Evolutionary conservation across 2,329 filamentous ascomycete species (phyloP).

Genomic region (Ceratocystis colombiana): DNA sequence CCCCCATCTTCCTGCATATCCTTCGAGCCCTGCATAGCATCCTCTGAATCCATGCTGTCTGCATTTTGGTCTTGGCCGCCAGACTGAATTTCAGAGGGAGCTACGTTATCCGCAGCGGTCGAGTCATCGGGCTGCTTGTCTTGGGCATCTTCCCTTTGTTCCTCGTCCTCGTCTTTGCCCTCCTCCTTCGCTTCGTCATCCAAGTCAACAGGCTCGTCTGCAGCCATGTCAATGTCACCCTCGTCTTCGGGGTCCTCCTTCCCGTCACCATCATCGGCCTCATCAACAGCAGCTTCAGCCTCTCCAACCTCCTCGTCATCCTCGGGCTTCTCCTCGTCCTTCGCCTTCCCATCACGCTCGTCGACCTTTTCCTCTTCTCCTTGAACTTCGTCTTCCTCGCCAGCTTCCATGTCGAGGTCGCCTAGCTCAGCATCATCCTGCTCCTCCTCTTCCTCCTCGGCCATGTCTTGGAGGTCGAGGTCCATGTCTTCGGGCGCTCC

Average conservation of each 20-base stretch:
- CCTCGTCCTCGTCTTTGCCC: slow-evolving; percentile 34
- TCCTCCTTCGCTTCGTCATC: slow-evolving; percentile 31
- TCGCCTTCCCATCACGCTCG: slow-evolving; percentile 47
- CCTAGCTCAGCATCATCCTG: slow-evolving; percentile 42
- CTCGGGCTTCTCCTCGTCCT: slow-evolving; percentile 49
- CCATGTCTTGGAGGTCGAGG: slow-evolving; percentile 64
- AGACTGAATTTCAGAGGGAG: slow-evolving; percentile 44
- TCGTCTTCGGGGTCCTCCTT: slow-evolving; percentile 29
- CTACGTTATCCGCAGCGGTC: slow-evolving; percentile 33
- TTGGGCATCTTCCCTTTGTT: slow-evolving; percentile 44
- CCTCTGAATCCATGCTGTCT: slow-evolving; percentile 51
- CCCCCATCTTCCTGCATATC: slow-evolving; percentile 58
- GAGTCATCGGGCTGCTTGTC: slow-evolving; percentile 33
- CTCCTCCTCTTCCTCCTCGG: slow-evolving; percentile 38
- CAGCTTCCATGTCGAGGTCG: slow-evolving; percentile 41
- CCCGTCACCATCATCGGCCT: slow-evolving; percentile 30
- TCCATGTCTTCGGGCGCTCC: slow-evolving; percentile 84
- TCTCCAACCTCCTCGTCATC: slow-evolving; percentile 46
- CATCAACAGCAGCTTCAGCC: slow-evolving; percentile 29
- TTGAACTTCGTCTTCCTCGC: slow-evolving; percentile 36
- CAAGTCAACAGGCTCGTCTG: slow-evolving; percentile 30
- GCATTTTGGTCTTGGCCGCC: slow-evolving; percentile 47
- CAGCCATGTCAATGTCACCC: slow-evolving; percentile 25
- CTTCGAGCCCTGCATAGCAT: slow-evolving; percentile 49
- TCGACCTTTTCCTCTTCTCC: slow-evolving; percentile 29